Conservation (phyloP, 306 rosid genomes). For the Senna tora region DNA sequence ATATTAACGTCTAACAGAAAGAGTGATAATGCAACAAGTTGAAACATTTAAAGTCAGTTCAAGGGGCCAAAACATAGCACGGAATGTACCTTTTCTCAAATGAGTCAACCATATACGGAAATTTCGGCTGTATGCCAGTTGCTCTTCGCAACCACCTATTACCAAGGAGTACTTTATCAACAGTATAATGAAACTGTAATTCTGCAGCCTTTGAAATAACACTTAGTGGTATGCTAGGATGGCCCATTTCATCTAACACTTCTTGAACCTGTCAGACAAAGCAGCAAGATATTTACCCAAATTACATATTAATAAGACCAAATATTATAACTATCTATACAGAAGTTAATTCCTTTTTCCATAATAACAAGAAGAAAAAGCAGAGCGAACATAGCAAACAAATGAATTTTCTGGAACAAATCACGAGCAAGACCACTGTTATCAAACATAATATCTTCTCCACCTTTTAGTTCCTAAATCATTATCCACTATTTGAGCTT, state of each 20-base stretch:
- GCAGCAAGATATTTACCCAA: background rate
- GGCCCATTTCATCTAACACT: conserved; percentile 88
- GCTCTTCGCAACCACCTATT: conserved; percentile 96
- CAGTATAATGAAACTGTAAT: conserved; percentile 82
- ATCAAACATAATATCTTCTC: conserved; percentile 9
- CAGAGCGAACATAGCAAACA: conserved; percentile 8
- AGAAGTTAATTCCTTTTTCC: background rate
- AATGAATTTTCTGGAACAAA: conserved; percentile 28
- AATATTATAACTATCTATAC: background rate
- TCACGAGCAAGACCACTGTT: conserved; percentile 22
- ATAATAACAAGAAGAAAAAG: background rate
- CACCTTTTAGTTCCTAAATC: conserved; percentile 23
- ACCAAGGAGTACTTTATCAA: conserved; percentile 83
- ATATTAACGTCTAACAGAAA: conserved; percentile 1
- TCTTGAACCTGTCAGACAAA: conserved; percentile 78
- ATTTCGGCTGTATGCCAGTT: conserved; percentile 90
- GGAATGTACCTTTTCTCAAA: conserved; percentile 83
- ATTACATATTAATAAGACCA: conserved; percentile 19
- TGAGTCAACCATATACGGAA: conserved; percentile 95
- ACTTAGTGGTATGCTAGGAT: conserved; percentile 86
- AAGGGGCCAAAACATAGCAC: conserved; percentile 14
- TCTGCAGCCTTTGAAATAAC: conserved; percentile 94
- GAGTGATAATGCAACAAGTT: conserved; percentile 22
- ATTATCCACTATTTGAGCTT: conserved; percentile 27
- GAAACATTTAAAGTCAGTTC: conserved; percentile 5